A percentile compares a stretch with the other conserved stretches of the same genome.
Evolutionary conservation across 129 eudicot species (phyloP).

Genomic region (Flaveria brownii): DNA sequence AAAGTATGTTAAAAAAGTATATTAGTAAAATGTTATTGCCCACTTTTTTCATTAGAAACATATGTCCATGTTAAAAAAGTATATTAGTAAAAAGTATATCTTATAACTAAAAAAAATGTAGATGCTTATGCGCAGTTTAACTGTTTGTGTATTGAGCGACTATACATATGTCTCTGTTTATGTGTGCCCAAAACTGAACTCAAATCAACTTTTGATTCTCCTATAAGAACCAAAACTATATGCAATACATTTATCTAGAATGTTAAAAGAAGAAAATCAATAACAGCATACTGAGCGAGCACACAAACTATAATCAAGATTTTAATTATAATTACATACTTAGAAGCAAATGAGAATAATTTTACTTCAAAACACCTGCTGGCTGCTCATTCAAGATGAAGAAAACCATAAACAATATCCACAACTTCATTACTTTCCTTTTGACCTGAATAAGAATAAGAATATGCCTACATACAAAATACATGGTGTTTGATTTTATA

Average conservation of each 20-base stretch:
- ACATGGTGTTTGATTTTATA: conserved; percentile 8
- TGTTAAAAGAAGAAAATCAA: not conserved
- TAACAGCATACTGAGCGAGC: not conserved
- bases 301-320: conserved; percentile 1
- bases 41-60: too few species aligned
- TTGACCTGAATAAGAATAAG: not conserved
- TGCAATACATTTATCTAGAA: not conserved
- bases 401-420: conserved; percentile 23
- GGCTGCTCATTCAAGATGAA: conserved; percentile 20
- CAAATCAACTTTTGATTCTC: not conserved
- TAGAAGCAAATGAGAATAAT: not conserved
- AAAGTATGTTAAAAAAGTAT: too few species aligned
- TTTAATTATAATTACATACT: conserved; percentile 24
- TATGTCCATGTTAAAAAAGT: too few species aligned
- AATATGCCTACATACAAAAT: conserved; percentile 24
- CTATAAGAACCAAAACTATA: not conserved
- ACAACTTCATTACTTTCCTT: conserved; percentile 25
- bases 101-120: too few species aligned
- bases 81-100: too few species aligned
- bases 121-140: too few species aligned
- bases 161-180: too few species aligned
- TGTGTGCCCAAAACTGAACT: not conserved
- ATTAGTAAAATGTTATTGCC: too few species aligned
- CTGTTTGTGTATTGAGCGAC: too few species aligned
- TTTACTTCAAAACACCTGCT: conserved; percentile 16